These are phyloP conservation scores for Sequoia sempervirens DNA, from an alignment of 75 land plant species.

Conservation along the genomic window DNA sequence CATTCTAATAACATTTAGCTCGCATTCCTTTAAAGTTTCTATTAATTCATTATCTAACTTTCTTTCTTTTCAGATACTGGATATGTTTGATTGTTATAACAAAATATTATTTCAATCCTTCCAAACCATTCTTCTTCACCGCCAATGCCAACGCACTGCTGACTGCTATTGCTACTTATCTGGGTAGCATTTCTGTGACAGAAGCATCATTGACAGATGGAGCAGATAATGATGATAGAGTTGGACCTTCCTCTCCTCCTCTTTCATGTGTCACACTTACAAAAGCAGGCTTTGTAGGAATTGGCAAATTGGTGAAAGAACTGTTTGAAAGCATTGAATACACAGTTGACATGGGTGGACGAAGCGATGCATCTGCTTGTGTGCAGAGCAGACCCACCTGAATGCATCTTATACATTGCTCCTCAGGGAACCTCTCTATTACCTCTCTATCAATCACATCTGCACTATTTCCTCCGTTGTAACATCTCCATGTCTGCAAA, in stretches of 20 bases:
- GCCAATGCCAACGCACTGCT: too few relatives aligned
- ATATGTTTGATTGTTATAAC: too few relatives aligned
- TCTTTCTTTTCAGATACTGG: too few relatives aligned
- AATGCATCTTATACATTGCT: slow-evolving; percentile 10
- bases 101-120: too few relatives aligned
- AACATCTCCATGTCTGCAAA: not conserved
- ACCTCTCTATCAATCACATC: too few relatives aligned
- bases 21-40: too few relatives aligned
- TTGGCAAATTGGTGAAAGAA: not conserved
- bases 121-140: too few relatives aligned
- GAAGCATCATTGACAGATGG: not conserved
- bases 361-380: not conserved
- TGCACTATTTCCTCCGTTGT: not conserved
- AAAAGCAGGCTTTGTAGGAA: slow-evolving; percentile 11
- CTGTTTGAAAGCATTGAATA: not conserved
- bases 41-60: too few relatives aligned
- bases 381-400: slow-evolving; percentile 14
- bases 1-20: too few relatives aligned
- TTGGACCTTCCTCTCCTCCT: not conserved
- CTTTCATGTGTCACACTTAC: not conserved
- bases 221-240: not conserved
- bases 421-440: not conserved
- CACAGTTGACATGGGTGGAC: slow-evolving; percentile 14
- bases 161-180: not conserved
- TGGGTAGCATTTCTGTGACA: not conserved